Evolutionary conservation across 192 early-diverging fungal species (phyloP), one percentile per base, ranked within the genome.

Genomic region (Coemansia sp.): DNA sequence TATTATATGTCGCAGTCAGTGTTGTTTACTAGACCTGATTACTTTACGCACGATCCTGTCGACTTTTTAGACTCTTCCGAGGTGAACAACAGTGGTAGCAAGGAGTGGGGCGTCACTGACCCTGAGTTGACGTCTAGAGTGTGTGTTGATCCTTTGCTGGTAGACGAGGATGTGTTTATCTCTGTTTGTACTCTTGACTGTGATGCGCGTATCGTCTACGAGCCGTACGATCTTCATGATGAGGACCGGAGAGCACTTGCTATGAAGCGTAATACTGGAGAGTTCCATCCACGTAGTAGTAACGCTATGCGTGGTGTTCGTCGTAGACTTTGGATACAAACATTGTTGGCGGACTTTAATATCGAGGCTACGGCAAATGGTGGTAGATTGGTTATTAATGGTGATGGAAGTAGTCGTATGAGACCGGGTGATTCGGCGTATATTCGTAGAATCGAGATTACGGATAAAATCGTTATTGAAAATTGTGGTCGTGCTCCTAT

Each of bases 241-340:
- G 61, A 58, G 41, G 50, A 71, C n/a, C 65, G 81, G 2, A 58
- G 55, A 15, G 31, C 15, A 18, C 4, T 34, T 15, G 66, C 63
- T 10, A 61, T 34, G 34, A 34, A 68, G 71, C 41, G 68, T 12
- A 75, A 55, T 15, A 27, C 10, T 10, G 52, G 22, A 12, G 52
- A 31, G 52, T 27, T 55, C 24, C 52, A 55, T 13, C 52, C 52
- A 27, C 24, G 52, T 36, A 41, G 16, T 16, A 31, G 36, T 16
- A 72, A 72, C 16, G 71, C 70, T 31, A 29, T 22, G 18, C 66
- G 76, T 7, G 81, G 73, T 0, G 36, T 39, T 20, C 68, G 66
- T 3, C 62, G 81, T 11, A 70, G 81, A 0, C 63, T 83, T 52
- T 83, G 81, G 81, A 73, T 83, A 10, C 81, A 83, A 53, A 75